phyloP scores from a whole-genome alignment of 2,329 filamentous ascomycete species.

The Hypoxylon sp. region DNA sequence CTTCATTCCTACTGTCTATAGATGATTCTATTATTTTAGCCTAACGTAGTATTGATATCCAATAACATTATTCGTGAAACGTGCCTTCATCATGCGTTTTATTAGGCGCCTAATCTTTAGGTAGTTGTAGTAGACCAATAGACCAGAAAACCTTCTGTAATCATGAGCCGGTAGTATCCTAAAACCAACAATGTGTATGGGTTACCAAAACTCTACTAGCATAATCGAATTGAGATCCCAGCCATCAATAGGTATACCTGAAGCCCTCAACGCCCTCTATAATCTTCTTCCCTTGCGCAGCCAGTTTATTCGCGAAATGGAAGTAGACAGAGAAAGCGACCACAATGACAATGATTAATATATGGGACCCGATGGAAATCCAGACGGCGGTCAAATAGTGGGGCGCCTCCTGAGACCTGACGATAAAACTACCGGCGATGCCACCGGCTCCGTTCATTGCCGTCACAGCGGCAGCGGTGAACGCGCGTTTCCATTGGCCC shows the following conservation, averaged over 20 bases:
- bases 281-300: slow-evolving; percentile 61
- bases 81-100: slow-evolving; percentile 6
- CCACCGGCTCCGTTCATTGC: slow-evolving; percentile 75
- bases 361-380: slow-evolving; percentile 75
- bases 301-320: slow-evolving; percentile 64
- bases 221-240: background rate
- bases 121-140: background rate
- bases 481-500: slow-evolving; percentile 76
- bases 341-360: slow-evolving; percentile 70
- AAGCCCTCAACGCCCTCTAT: slow-evolving; percentile 63
- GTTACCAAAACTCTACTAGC: no score
- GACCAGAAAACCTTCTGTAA: background rate
- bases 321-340: slow-evolving; percentile 68
- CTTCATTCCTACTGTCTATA: background rate
- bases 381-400: slow-evolving; percentile 76
- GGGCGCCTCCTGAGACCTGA: slow-evolving; percentile 72
- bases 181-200: background rate
- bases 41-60: slow-evolving; percentile 2
- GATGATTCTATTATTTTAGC: background rate
- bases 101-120: background rate
- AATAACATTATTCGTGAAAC: slow-evolving; percentile 18
- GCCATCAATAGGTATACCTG: slow-evolving; percentile 50
- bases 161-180: background rate
- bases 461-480: slow-evolving; percentile 71
- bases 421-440: slow-evolving; percentile 76